Conservation (phyloP, 2,329 filamentous ascomycete species). For the Aureobasidium sp. region DNA sequence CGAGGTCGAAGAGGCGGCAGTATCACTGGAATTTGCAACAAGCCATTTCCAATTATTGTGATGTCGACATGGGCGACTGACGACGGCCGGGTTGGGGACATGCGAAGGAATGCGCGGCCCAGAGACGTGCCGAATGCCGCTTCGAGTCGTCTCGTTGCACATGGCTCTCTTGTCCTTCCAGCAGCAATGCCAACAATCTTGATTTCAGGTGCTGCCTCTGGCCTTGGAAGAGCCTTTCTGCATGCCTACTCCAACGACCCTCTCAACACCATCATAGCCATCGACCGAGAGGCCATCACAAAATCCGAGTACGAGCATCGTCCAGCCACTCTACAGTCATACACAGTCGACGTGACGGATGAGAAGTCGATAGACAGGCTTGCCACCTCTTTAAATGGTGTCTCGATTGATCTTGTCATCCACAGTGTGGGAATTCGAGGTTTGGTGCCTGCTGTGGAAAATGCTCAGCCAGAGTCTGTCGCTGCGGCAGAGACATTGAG, state of each 20-base stretch:
- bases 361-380: conserved; percentile 24
- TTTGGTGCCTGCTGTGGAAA: conserved; percentile 31
- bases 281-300: conserved; percentile 25
- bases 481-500: conserved; percentile 36
- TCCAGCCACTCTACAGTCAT: conserved; percentile 21
- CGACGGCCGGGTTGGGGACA: neutral
- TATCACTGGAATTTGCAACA: conserved; percentile 3
- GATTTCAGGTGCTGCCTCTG: conserved; percentile 34
- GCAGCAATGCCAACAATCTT: conserved; percentile 24
- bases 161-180: too few species aligned
- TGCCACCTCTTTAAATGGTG: conserved; percentile 18
- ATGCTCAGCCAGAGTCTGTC: conserved; percentile 28
- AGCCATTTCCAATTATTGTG: neutral
- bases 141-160: too few species aligned
- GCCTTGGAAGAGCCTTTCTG: conserved; percentile 33
- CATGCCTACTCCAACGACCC: conserved; percentile 22
- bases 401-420: conserved; percentile 34
- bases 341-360: conserved; percentile 26
- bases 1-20: neutral
- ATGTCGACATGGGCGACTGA: neutral
- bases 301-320: neutral
- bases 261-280: conserved; percentile 27
- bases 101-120: conserved; percentile 8
- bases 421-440: conserved; percentile 42
- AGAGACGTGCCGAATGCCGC: conserved; percentile 10